A percentile compares a stretch with the other conserved stretches of the same genome.
Evolutionary conservation across 495 filamentous ascomycete genomes (phyloP).

Genomic region (Pyrenopolyporus hunteri): DNA sequence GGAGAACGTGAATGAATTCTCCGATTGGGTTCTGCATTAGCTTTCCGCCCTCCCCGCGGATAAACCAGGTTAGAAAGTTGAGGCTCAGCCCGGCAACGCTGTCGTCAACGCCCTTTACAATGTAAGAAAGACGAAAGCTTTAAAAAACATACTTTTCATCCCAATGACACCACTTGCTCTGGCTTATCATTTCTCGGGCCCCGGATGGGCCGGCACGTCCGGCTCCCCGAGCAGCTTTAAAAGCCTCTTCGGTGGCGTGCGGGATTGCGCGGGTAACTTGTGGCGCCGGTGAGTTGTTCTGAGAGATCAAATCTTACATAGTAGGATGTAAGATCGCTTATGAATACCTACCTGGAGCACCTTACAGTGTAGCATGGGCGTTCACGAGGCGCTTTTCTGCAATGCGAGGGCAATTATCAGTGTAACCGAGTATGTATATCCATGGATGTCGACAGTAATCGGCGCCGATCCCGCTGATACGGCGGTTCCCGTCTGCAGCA

Average conservation of each 20-base stretch:
- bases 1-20: slow-evolving; percentile 25
- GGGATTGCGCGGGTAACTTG: too few species aligned
- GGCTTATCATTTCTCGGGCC: background rate
- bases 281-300: background rate
- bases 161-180: background rate
- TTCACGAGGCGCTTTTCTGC: slow-evolving; percentile 19
- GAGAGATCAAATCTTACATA: background rate
- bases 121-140: background rate
- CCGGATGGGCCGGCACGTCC: background rate
- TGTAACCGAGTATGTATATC: slow-evolving; percentile 2
- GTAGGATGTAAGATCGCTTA: slow-evolving; percentile 19
- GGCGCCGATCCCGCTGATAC: slow-evolving; percentile 32
- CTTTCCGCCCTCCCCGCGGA: slow-evolving; percentile 24
- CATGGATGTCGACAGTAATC: slow-evolving; percentile 8
- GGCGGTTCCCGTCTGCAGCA: slow-evolving; percentile 1
- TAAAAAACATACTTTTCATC: background rate
- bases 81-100: slow-evolving; percentile 23
- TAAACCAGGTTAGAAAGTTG: slow-evolving; percentile 7
- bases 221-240: slow-evolving; percentile 1
- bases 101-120: background rate
- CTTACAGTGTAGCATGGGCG: slow-evolving; percentile 13
- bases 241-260: too few species aligned
- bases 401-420: slow-evolving; percentile 5
- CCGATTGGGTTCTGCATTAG: slow-evolving; percentile 30
- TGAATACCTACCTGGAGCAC: slow-evolving; percentile 16